Percentiles rank a stretch among this genome's conserved stretches.
Evolutionary conservation across 2,329 filamentous ascomycete genomes (phyloP).

Genomic region (Xylaria sp.): DNA sequence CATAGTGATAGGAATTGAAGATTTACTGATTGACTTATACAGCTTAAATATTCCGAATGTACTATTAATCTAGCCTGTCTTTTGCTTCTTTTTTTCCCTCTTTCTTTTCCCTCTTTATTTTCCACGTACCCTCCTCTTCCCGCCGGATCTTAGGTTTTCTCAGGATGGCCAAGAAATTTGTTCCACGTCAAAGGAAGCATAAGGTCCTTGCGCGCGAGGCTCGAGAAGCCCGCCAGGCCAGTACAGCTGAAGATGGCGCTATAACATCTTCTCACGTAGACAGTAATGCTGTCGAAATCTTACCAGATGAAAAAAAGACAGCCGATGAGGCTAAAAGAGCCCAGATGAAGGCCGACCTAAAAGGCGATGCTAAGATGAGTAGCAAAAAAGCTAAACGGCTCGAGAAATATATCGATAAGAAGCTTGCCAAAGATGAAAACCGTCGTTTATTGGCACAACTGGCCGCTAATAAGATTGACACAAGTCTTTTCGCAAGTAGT

Average conservation of each 20-base stretch:
- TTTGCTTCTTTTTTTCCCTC: slow-evolving; percentile 24
- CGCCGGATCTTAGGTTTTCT: neutral
- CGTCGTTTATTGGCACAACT: slow-evolving; percentile 85
- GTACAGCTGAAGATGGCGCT: slow-evolving; percentile 54
- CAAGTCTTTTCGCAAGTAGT: slow-evolving; percentile 81
- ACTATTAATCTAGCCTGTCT: neutral
- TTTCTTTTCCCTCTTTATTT: slow-evolving; percentile 13
- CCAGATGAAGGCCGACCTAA: slow-evolving; percentile 65
- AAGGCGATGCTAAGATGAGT: slow-evolving; percentile 66
- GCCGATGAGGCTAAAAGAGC: slow-evolving; percentile 65
- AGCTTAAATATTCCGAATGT: neutral
- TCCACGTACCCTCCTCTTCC: neutral
- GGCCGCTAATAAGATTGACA: slow-evolving; percentile 82
- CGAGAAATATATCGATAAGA: slow-evolving; percentile 83
- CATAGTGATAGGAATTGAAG: slow-evolving; percentile 14
- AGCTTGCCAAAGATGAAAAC: slow-evolving; percentile 94
- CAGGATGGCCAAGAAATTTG: slow-evolving; percentile 66
- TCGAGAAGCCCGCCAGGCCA: slow-evolving; percentile 62
- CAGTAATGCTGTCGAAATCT: slow-evolving; percentile 66
- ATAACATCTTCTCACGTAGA: slow-evolving; percentile 54
- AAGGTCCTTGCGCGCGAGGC: slow-evolving; percentile 74
- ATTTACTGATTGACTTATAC: slow-evolving; percentile 21
- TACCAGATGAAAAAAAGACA: slow-evolving; percentile 59
- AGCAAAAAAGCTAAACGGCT: slow-evolving; percentile 74
- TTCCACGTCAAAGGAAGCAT: slow-evolving; percentile 74